Conservation (phyloP, 1,284 basidiomycete species). For the Sanghuangporus weigelae region DNA sequence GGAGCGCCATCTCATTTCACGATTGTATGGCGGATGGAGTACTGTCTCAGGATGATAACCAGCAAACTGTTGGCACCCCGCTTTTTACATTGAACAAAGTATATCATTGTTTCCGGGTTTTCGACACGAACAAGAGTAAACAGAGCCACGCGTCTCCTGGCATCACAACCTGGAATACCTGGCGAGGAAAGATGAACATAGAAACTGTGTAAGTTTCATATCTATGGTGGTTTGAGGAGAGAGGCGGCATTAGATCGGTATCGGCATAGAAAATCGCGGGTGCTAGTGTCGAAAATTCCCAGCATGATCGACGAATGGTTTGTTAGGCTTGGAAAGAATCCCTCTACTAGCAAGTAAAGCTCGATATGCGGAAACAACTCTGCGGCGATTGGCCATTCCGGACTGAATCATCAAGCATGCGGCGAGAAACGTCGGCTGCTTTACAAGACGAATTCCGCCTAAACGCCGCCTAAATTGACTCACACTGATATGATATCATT, state of each 20-base stretch:
- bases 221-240: not conserved
- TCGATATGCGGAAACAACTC: not conserved
- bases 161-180: not conserved
- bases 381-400: not conserved
- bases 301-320: not conserved
- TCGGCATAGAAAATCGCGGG: not conserved
- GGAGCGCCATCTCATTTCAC: not conserved
- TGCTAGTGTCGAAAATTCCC: not conserved
- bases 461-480: not conserved
- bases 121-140: not conserved
- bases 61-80: not conserved
- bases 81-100: too few relatives aligned
- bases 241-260: not conserved
- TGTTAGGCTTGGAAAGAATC: not conserved
- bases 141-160: not conserved
- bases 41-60: not conserved
- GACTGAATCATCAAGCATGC: not conserved
- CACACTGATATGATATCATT: not conserved
- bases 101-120: too few relatives aligned
- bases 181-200: not conserved
- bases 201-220: not conserved
- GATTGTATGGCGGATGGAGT: not conserved
- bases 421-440: not conserved
- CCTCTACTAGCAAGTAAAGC: not conserved
- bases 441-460: not conserved